Base-by-base conservation (phyloP, 192 early-diverging fungal genomes). In the Podila epigama region DNA sequence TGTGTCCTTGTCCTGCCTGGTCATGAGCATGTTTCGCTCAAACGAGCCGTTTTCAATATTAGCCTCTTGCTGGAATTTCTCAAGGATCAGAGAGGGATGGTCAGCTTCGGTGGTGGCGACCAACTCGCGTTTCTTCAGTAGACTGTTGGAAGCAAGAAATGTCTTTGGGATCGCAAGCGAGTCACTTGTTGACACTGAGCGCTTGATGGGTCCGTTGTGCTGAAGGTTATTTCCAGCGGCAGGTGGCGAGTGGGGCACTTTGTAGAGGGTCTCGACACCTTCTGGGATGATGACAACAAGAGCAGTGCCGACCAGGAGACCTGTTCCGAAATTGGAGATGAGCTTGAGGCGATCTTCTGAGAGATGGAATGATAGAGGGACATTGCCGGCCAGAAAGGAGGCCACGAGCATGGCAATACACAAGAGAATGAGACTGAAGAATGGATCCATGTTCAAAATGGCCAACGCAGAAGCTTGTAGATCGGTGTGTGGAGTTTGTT, bases 241-340 rank as follows among this genome's bases (percentile, higher is more conserved):
- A 22, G 63, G 48, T n/a, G 34, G 4, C 4, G 31, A 31, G 32
- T 64, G 22, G 9, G 71, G 60, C 6, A 63, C 80, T 8, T 67
- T 82, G 41, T 89, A 88, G 32, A 98, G 86, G 1, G 95, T 95
- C 70, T 97, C 95, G 35, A 98, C 89, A 29, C 97, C 97, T 79
- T 98, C 97, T 6, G 97, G 97, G 58, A 98, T 81, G 61, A 98
- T 97, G 7, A 98, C 94, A n/a, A 92, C 87, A 29, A 98, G 82
- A 0, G 94, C 91, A 6, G 95, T 94, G 28, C 95, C 95, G 44
- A 97, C 89, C n/a, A 98, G 83, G 27, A 98, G 89, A 18, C 97
- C 97, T 13, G 93, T 90, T 28, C 94, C 93, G 81, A 96, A 93
- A 13, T 89, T 89, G 13, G 94, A 94, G 33, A 95, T 81, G 33